phyloP scores from a whole-genome alignment of 2,329 filamentous ascomycete species.

The Claviceps sp. region DNA sequence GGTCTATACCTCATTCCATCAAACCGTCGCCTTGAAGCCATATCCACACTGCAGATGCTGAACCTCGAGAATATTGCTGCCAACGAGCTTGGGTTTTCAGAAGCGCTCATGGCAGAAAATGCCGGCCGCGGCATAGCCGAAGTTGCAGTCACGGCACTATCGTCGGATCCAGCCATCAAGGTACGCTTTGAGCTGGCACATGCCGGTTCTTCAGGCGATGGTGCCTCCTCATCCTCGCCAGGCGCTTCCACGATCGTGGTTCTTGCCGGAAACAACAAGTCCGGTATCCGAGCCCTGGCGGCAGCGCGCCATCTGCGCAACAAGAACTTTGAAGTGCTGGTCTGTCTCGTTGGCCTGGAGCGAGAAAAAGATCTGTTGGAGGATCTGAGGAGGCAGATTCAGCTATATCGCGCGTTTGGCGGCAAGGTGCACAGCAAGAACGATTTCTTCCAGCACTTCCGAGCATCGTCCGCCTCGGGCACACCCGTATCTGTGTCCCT shows the following conservation, averaged over 20 bases:
- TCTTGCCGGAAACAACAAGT: slow-evolving; percentile 91
- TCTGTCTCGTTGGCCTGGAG: slow-evolving; percentile 77
- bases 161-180: slow-evolving; percentile 45
- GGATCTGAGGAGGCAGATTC: slow-evolving; percentile 66
- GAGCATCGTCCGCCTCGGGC: slow-evolving; percentile 27
- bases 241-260: slow-evolving; percentile 45
- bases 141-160: slow-evolving; percentile 58
- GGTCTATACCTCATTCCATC: slow-evolving; percentile 43
- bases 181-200: slow-evolving; percentile 34
- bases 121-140: slow-evolving; percentile 81
- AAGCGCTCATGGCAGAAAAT: slow-evolving; percentile 86
- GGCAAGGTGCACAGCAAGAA: slow-evolving; percentile 54
- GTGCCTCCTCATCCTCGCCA: slow-evolving; percentile 7
- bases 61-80: slow-evolving; percentile 86
- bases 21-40: slow-evolving; percentile 45
- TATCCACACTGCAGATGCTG: slow-evolving; percentile 71
- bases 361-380: slow-evolving; percentile 70
- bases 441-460: slow-evolving; percentile 47
- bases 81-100: slow-evolving; percentile 72
- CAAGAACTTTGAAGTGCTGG: slow-evolving; percentile 64
- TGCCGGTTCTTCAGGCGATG: slow-evolving; percentile 19
- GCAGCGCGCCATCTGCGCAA: slow-evolving; percentile 79
- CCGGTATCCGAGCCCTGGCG: slow-evolving; percentile 70
- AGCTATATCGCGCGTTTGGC: slow-evolving; percentile 72
- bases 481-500: slow-evolving; percentile 52